These are phyloP conservation scores for Euphorbia schlechtendalii DNA, from an alignment of 441 rosid species.

Conservation along the genomic window DNA sequence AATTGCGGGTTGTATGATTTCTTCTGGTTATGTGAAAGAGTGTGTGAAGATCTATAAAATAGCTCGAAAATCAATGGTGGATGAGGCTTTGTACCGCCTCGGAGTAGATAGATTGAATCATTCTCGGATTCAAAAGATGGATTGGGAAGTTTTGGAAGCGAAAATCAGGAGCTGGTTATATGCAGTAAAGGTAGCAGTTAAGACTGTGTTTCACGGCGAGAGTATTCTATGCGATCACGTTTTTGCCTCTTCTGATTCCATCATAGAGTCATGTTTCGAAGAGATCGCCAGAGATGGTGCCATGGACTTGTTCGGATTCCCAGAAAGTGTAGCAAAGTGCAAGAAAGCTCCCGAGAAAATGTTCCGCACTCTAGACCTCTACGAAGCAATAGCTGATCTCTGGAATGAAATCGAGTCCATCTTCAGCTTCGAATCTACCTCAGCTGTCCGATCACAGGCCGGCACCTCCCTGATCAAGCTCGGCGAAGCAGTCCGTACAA, in stretches of 20 bases:
- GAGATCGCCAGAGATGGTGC: constrained; percentile 57
- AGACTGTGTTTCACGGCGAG: constrained; percentile 54
- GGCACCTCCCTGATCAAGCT: constrained; percentile 45
- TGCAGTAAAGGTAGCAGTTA: constrained; percentile 41
- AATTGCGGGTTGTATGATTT: constrained; percentile 71
- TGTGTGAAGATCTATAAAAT: constrained; percentile 53
- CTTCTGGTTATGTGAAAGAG: constrained; percentile 57
- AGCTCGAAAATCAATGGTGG: constrained; percentile 47
- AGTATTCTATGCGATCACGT: constrained; percentile 59
- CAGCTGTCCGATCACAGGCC: constrained; percentile 44
- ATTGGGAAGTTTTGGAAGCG: constrained; percentile 51
- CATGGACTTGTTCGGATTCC: constrained; percentile 47
- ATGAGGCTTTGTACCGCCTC: constrained; percentile 42
- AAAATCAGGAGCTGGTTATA: constrained; percentile 52
- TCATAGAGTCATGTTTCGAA: constrained; percentile 50
- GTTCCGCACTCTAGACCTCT: constrained; percentile 66
- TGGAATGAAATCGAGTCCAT: constrained; percentile 53
- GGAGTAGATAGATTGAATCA: constrained; percentile 38
- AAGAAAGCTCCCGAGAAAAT: constrained; percentile 66
- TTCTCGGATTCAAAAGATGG: constrained; percentile 48
- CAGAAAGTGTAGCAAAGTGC: constrained; percentile 49
- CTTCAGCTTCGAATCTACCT: constrained; percentile 49
- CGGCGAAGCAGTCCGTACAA: constrained; percentile 40
- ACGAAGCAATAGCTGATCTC: constrained; percentile 48
- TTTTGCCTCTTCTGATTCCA: constrained; percentile 39